These are phyloP conservation scores for Batkoa obscura DNA, from an alignment of 371 early-diverging fungal species.

Conservation along the genomic window DNA sequence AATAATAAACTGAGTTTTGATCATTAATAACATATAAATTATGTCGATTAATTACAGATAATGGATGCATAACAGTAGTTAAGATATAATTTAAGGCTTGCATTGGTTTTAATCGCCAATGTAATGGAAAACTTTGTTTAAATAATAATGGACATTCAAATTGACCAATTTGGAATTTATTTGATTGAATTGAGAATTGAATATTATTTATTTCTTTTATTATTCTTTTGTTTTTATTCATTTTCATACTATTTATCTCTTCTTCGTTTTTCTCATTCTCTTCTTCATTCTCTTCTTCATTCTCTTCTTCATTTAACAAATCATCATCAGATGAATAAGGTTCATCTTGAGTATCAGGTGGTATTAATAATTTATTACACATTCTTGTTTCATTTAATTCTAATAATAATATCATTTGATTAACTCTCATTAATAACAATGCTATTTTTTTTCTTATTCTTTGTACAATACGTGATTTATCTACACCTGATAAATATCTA, in stretches of 20 bases:
- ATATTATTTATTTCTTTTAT: no score
- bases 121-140: constrained; percentile 38
- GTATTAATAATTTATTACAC: constrained; percentile 50
- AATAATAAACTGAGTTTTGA: constrained; percentile 32
- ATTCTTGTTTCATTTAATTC: constrained; percentile 39
- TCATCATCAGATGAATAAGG: constrained; percentile 7
- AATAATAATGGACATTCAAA: constrained; percentile 50
- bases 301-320: no score
- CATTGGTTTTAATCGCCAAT: constrained; percentile 50
- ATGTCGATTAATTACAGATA: constrained; percentile 50
- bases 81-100: constrained; percentile 38
- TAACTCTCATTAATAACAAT: constrained; percentile 41
- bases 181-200: no score
- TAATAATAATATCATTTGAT: constrained; percentile 37
- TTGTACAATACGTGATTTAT: no score
- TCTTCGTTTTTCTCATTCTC: constrained; percentile 6
- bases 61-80: constrained; percentile 27
- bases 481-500: no score
- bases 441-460: constrained; percentile 32
- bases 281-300: neutral
- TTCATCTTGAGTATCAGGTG: constrained; percentile 20
- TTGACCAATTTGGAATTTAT: constrained; percentile 36
- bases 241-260: neutral
- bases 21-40: constrained; percentile 47
- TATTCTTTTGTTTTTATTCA: constrained; percentile 13